Evolutionary conservation across 2,329 filamentous ascomycete genomes (phyloP).

Genomic region (Colletotrichum musicola): DNA sequence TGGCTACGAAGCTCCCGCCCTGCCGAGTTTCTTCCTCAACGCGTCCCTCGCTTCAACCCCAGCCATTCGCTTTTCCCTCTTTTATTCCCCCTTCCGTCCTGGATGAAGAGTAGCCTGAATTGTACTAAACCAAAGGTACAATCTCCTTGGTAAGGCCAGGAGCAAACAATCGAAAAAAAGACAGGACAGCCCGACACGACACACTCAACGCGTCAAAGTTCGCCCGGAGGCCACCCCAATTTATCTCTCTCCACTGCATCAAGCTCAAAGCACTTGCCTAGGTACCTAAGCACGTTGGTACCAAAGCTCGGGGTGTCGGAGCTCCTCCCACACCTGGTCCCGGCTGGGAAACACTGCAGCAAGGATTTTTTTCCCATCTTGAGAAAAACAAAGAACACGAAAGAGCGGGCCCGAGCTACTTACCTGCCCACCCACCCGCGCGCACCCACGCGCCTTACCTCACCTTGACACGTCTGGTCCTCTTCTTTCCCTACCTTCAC

Average conservation of each 20-base stretch:
- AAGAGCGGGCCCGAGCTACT: neutral
- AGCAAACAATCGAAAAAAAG: neutral
- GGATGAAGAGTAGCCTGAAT: neutral
- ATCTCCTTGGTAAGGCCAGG: neutral
- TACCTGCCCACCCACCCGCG: neutral
- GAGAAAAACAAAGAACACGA: neutral
- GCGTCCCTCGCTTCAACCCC: constrained; percentile 20
- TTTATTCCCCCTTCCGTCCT: constrained; percentile 6
- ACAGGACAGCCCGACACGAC: constrained; percentile 31
- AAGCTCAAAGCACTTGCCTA: neutral
- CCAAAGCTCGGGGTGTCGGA: constrained; percentile 6
- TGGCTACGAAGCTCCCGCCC: constrained; percentile 22
- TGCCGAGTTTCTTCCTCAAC: constrained; percentile 29
- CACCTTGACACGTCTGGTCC: constrained; percentile 1
- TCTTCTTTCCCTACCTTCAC: constrained; percentile 2
- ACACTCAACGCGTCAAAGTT: constrained; percentile 35
- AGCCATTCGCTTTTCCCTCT: constrained; percentile 22
- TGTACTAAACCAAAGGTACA: neutral
- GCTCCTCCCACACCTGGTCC: constrained; percentile 20
- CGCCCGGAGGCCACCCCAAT: constrained; percentile 1
- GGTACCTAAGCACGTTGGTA: no score
- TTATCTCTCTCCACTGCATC: neutral
- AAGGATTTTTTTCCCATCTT: no score
- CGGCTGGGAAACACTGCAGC: constrained; percentile 9
- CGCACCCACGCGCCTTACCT: constrained; percentile 14